These are phyloP conservation scores for Quaeritorhiza haematococci DNA, from an alignment of 371 early-diverging fungal species.

Conservation along the genomic window DNA sequence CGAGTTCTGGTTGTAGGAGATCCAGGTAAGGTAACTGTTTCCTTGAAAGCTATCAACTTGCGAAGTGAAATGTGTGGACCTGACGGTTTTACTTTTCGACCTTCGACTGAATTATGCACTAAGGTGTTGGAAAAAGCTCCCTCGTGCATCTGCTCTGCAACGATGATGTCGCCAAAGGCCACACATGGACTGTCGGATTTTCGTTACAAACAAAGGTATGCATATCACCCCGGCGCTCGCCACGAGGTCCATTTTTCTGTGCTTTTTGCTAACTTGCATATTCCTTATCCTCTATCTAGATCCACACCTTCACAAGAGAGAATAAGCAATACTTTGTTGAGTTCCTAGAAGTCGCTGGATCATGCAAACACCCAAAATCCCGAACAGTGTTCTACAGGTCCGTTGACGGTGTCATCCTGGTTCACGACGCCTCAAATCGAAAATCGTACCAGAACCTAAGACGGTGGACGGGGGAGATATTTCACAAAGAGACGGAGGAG, in stretches of 20 bases:
- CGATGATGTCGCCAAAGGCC: slow-evolving; percentile 26
- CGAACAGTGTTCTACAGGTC: slow-evolving; percentile 39
- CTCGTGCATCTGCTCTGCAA: slow-evolving; percentile 45
- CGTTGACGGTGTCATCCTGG: slow-evolving; percentile 41
- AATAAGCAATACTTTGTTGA: slow-evolving; percentile 35
- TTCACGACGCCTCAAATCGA: slow-evolving; percentile 42
- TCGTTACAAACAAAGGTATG: slow-evolving; percentile 38
- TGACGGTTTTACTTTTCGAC: too few relatives aligned
- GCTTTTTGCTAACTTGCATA: not conserved
- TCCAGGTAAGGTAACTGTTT: slow-evolving; percentile 14
- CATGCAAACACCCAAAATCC: slow-evolving; percentile 33
- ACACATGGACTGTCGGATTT: slow-evolving; percentile 38
- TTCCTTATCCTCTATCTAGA: slow-evolving; percentile 1
- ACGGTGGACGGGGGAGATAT: slow-evolving; percentile 41
- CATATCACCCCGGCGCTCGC: not conserved
- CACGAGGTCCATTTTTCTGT: not conserved
- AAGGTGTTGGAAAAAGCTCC: slow-evolving; percentile 37
- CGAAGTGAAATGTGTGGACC: too few relatives aligned
- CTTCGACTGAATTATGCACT: not conserved
- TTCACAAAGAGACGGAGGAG: not conserved
- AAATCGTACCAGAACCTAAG: slow-evolving; percentile 46
- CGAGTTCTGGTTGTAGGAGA: slow-evolving; percentile 31
- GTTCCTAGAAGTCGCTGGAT: slow-evolving; percentile 44
- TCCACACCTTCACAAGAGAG: slow-evolving; percentile 12
- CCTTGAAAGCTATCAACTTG: not conserved